phyloP scores from a whole-genome alignment of 306 rosid species.

The Corylus americana region DNA sequence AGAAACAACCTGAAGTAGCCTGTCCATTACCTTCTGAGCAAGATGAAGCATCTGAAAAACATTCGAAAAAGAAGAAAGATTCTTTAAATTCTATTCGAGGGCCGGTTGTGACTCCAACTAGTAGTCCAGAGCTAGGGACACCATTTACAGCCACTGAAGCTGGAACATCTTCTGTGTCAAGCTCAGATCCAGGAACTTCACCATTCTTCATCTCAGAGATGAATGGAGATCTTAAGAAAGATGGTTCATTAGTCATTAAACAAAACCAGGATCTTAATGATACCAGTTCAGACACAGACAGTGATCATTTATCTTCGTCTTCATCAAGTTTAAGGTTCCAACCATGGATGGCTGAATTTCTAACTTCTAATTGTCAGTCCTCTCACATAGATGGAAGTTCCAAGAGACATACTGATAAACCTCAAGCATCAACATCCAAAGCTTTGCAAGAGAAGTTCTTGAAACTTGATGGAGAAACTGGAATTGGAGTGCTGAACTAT shows the following conservation, averaged over 20 bases:
- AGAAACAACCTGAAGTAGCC: conserved; percentile 55
- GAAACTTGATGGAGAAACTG: conserved; percentile 68
- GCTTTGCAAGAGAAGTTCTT: conserved; percentile 57
- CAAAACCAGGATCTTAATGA: conserved; percentile 65
- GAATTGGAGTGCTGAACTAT: conserved; percentile 51
- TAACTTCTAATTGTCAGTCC: conserved; percentile 52
- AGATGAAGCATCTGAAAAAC: conserved; percentile 54
- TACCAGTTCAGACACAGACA: conserved; percentile 77
- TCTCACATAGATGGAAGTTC: conserved; percentile 54
- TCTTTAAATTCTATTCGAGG: conserved; percentile 59
- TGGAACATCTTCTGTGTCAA: conserved; percentile 87
- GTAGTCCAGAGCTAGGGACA: conserved; percentile 97
- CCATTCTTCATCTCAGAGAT: conserved; percentile 72
- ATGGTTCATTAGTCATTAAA: conserved; percentile 47
- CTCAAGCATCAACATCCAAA: conserved; percentile 59
- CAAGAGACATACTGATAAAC: conserved; percentile 45
- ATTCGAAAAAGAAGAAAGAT: conserved; percentile 45
- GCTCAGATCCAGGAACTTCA: conserved; percentile 94
- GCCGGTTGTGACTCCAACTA: conserved; percentile 83
- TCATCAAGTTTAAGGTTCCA: conserved; percentile 84
- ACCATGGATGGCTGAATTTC: conserved; percentile 76
- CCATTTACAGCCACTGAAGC: conserved; percentile 89
- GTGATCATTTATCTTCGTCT: conserved; percentile 67
- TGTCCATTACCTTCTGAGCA: conserved; percentile 48
- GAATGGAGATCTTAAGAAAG: conserved; percentile 67